Conservation (phyloP, 1,139 yeast species). For the Pichia sp. region DNA sequence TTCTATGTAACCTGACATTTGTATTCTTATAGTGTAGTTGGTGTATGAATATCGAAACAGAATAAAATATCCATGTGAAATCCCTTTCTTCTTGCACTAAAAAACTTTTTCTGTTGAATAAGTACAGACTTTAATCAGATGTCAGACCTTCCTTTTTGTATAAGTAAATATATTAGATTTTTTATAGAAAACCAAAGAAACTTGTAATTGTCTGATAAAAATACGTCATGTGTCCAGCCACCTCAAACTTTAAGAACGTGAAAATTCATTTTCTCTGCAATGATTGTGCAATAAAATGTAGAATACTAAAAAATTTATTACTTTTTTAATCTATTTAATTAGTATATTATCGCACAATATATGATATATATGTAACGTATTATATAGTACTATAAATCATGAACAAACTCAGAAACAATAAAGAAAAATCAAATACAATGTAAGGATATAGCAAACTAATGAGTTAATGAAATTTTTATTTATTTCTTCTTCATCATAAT, state of each 20-base stretch:
- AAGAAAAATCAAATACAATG: neutral
- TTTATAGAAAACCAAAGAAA: too few relatives aligned
- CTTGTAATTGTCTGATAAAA: too few relatives aligned
- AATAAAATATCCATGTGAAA: neutral
- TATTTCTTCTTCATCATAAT: conserved; percentile 20
- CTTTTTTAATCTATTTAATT: neutral
- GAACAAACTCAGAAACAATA: neutral
- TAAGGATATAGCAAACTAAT: neutral
- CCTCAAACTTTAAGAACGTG: neutral
- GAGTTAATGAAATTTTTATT: neutral
- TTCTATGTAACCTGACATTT: neutral
- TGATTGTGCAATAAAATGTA: neutral
- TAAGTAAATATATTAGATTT: too few relatives aligned
- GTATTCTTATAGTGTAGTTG: neutral
- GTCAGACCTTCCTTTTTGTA: too few relatives aligned
- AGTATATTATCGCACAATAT: neutral
- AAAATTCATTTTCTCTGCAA: neutral
- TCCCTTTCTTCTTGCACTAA: too few relatives aligned
- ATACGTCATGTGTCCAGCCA: neutral
- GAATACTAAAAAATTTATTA: neutral
- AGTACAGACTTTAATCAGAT: too few relatives aligned
- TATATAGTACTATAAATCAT: neutral
- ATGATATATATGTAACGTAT: neutral
- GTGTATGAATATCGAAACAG: neutral
- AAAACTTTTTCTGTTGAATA: too few relatives aligned